These are phyloP conservation scores for Triticum timopheevii DNA, from an alignment of 176 grass and related monocot species.

Conservation along the genomic window DNA sequence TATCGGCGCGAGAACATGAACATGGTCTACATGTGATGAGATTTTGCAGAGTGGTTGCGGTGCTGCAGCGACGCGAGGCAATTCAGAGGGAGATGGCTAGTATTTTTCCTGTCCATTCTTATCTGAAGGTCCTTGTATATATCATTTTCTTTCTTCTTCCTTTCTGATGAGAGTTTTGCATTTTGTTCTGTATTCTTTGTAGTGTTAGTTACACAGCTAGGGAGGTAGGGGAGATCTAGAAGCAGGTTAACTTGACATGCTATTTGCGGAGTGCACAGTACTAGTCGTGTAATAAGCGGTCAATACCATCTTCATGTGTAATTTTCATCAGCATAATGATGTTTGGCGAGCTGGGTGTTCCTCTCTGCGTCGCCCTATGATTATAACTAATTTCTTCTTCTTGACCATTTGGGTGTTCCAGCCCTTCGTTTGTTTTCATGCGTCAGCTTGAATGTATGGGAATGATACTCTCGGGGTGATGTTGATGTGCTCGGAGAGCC, in stretches of 20 bases:
- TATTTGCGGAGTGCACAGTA: conserved; percentile 25
- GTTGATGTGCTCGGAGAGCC: no score
- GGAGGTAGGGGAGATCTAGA: conserved; percentile 5
- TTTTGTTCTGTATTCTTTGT: conserved; percentile 41
- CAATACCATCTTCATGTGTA: conserved; percentile 46
- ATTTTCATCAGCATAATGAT: conserved; percentile 39
- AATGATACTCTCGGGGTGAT: background rate
- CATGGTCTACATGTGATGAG: conserved; percentile 38
- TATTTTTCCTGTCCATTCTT: conserved; percentile 50
- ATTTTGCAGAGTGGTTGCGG: background rate
- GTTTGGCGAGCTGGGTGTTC: conserved; percentile 33
- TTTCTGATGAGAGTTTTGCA: conserved; percentile 48
- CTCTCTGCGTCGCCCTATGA: background rate
- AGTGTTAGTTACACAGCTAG: conserved; percentile 37
- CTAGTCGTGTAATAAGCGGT: conserved; percentile 22
- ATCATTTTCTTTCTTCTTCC: conserved; percentile 16
- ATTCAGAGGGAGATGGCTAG: conserved; percentile 28
- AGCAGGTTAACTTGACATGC: conserved; percentile 24
- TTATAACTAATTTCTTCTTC: background rate
- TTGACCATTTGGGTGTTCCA: conserved; percentile 3
- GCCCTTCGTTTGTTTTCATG: background rate
- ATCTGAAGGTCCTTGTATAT: conserved; percentile 44
- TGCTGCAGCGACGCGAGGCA: conserved; percentile 13
- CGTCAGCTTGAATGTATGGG: background rate
- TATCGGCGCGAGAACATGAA: conserved; percentile 47